phyloP scores from a whole-genome alignment of 306 rosid species.

The Gynostemma pentaphyllum region DNA sequence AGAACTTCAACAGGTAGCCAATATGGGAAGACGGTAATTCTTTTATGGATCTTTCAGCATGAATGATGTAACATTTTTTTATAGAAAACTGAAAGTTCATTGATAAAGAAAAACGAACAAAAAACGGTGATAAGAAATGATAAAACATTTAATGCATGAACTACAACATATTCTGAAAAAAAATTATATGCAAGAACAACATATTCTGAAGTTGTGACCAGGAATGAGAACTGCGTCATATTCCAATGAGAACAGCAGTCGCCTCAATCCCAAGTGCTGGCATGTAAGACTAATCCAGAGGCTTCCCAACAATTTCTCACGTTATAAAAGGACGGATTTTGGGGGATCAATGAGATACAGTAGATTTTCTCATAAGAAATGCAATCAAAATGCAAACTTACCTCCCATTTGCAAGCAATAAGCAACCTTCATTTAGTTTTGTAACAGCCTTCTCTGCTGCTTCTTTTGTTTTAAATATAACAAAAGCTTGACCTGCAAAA shows the following conservation, averaged over 20 bases:
- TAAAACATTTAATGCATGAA: neutral
- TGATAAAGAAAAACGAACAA: no score
- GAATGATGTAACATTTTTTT: no score
- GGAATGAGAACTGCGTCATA: neutral
- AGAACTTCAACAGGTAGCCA: neutral
- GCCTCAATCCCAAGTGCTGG: neutral
- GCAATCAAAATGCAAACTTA: slow-evolving; percentile 22
- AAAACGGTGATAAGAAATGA: no score
- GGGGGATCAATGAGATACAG: neutral
- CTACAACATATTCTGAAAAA: neutral
- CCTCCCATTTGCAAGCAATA: slow-evolving; percentile 76
- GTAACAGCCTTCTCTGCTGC: slow-evolving; percentile 43
- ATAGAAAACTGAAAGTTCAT: no score
- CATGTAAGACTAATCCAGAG: neutral
- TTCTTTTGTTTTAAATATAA: slow-evolving; percentile 51
- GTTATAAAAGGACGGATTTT: neutral
- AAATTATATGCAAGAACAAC: neutral
- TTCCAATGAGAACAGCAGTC: neutral
- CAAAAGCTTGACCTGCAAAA: slow-evolving; percentile 75
- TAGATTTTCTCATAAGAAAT: neutral
- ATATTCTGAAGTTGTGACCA: neutral
- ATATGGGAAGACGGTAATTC: neutral
- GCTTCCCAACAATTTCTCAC: neutral
- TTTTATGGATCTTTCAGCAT: neutral
- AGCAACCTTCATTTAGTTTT: slow-evolving; percentile 49